phyloP scores from a whole-genome alignment of 225 moss, liverwort and hornwort species.

The Antitrichia curtipendula region DNA sequence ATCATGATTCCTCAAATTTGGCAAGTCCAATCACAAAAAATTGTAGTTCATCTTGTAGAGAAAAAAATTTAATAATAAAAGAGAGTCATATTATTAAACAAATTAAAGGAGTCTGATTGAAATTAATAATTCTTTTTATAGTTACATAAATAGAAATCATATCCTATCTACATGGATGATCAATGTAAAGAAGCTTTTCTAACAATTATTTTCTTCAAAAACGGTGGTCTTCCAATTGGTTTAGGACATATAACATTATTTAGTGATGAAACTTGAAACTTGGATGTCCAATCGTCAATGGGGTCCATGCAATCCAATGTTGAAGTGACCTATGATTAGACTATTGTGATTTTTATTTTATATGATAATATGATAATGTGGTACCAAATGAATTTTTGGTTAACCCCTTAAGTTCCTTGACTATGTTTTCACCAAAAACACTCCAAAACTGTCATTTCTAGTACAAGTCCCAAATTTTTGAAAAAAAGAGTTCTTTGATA shows the following conservation, averaged over 20 bases:
- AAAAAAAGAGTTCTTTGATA: no score
- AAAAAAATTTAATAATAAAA: not conserved
- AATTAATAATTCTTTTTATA: not conserved
- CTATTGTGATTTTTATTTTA: not conserved
- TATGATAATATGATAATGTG: not conserved
- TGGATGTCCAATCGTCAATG: not conserved
- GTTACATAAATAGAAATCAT: not conserved
- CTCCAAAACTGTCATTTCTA: no score
- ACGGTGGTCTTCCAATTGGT: not conserved
- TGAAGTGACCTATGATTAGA: not conserved
- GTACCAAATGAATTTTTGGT: not conserved
- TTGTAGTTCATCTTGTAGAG: not conserved
- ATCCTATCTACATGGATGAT: not conserved
- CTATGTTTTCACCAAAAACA: no score
- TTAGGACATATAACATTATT: not conserved
- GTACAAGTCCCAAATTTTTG: no score
- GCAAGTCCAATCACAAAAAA: not conserved
- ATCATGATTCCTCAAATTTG: not conserved
- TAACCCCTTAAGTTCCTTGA: no score
- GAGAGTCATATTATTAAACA: not conserved
- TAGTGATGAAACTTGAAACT: not conserved
- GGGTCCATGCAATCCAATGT: not conserved
- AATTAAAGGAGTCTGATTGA: not conserved
- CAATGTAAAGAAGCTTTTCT: not conserved
- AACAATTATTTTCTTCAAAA: not conserved